phyloP scores from a whole-genome alignment of 345 rosid species.

The Brassica nigra region DNA sequence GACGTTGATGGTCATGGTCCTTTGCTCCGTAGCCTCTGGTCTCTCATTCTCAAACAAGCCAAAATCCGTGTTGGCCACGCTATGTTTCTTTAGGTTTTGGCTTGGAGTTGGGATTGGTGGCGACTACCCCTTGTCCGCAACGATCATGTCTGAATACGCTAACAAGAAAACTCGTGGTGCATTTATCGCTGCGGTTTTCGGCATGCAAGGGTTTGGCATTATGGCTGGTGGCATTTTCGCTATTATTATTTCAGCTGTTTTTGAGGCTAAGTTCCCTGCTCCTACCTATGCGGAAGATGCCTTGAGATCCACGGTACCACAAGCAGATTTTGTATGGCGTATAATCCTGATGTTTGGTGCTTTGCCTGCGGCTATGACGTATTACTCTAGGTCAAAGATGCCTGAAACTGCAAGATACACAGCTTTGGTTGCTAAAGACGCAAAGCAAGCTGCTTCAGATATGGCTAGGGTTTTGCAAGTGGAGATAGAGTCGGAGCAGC shows the following conservation, averaged over 20 bases:
- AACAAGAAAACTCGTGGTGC: not conserved
- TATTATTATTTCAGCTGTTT: conserved; percentile 40
- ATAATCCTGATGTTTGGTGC: conserved; percentile 47
- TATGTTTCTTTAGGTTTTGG: not conserved
- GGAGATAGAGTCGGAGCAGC: conserved; percentile 29
- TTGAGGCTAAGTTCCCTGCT: conserved; percentile 35
- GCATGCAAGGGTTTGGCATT: conserved; percentile 54
- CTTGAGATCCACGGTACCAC: conserved; percentile 39
- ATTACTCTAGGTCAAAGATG: conserved; percentile 46
- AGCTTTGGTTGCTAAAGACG: not conserved
- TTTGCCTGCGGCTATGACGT: conserved; percentile 46
- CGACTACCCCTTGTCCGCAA: not conserved
- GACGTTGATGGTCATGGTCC: not conserved
- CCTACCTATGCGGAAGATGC: conserved; percentile 31
- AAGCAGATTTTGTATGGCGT: conserved; percentile 48
- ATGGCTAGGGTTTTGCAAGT: not conserved
- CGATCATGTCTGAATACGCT: not conserved
- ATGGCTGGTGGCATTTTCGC: conserved; percentile 44
- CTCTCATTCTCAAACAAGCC: not conserved
- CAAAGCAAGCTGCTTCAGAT: not conserved
- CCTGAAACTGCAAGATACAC: conserved; percentile 48
- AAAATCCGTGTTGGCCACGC: not conserved
- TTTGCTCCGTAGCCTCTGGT: not conserved
- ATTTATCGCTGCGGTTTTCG: conserved; percentile 47
- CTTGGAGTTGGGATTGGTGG: not conserved